Base-by-base conservation (phyloP, 495 filamentous ascomycete species). In the Parathielavia hyrcaniae region DNA sequence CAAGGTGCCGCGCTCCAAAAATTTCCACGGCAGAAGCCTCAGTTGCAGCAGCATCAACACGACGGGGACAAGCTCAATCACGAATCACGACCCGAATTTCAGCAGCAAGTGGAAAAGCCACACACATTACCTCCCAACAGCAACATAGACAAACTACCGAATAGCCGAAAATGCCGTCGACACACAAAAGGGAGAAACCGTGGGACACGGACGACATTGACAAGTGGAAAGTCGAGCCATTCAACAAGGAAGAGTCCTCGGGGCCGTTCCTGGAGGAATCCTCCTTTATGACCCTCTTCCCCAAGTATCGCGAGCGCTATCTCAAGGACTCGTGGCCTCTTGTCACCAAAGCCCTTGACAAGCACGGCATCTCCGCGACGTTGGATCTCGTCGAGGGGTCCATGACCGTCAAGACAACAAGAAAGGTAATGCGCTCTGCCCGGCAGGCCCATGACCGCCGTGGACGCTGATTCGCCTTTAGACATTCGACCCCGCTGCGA, bases 151-250 rank as follows among this genome's bases (percentile, higher is more conserved):
- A 49, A 2, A 30, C 5, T n/a, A 11, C 2, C 14, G 48, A 32
- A 7, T 14, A 20, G 4, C 34, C 53, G n/a, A 70, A 59, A 30
- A 97, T 97, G 92, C 92, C 92, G 55, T 95, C 89, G 53, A 96
- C 89, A 56, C 85, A 96, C 77, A 93, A 96, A 58, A 86, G 81
- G 58, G 90, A 96, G 6, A 98, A 98, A 71, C 89, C 93, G 38
- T 97, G 92, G 93, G 92, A 98, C 71, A 96, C 90, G 49, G 90
- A 93, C 57, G 93, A 96, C 65, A 90, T 97, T 62, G 92, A 98
- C 71, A 96, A 96, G 69, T 98, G 92, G 92, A 93, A 91, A 81
- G 82, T 89, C 67, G 90, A 95, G 50, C 74, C 83, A 30, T 96
- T 98, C 77, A 91, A 80, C 49, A 84, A 86, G 62, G 89, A 99